These are phyloP conservation scores for Rhodotorula sp. DNA, from an alignment of 1,284 basidiomycete genomes.

Conservation along the genomic window DNA sequence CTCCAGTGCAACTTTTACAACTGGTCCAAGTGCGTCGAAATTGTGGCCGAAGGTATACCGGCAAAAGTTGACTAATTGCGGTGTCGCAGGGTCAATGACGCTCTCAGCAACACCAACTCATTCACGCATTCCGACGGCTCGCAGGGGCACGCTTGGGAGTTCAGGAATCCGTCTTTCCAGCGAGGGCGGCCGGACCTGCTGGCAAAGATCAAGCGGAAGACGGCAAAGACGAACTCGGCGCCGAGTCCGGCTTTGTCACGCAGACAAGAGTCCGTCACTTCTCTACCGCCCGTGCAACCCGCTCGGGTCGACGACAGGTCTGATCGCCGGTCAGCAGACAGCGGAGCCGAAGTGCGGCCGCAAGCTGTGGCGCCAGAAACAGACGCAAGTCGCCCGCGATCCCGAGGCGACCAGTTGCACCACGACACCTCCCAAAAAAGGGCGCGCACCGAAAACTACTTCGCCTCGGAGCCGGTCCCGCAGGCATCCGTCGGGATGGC, in stretches of 20 bases:
- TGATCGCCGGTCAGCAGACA: background rate
- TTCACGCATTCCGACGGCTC: slow-evolving; percentile 36
- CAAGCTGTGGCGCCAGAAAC: too few relatives aligned
- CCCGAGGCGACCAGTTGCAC: background rate
- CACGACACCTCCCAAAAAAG: background rate
- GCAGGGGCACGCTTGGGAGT: slow-evolving; percentile 50
- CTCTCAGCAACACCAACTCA: slow-evolving; percentile 42
- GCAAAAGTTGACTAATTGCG: background rate
- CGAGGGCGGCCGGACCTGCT: slow-evolving; percentile 51
- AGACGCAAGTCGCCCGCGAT: background rate
- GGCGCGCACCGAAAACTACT: background rate
- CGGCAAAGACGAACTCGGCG: slow-evolving; percentile 40
- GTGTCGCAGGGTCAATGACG: slow-evolving; percentile 48
- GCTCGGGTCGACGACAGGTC: background rate
- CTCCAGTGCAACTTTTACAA: slow-evolving; percentile 38
- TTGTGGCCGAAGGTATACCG: background rate
- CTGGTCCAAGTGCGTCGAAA: slow-evolving; percentile 47
- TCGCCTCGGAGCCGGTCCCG: background rate
- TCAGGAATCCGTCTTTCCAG: slow-evolving; percentile 51
- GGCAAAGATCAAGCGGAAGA: slow-evolving; percentile 50
- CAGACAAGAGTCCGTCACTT: slow-evolving; percentile 5
- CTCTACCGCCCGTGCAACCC: background rate
- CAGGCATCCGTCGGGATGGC: background rate
- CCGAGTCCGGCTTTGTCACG: background rate
- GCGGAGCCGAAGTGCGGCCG: background rate